phyloP scores from a whole-genome alignment of 2,329 filamentous ascomycete species.

The Conoideocrella luteorostrata region DNA sequence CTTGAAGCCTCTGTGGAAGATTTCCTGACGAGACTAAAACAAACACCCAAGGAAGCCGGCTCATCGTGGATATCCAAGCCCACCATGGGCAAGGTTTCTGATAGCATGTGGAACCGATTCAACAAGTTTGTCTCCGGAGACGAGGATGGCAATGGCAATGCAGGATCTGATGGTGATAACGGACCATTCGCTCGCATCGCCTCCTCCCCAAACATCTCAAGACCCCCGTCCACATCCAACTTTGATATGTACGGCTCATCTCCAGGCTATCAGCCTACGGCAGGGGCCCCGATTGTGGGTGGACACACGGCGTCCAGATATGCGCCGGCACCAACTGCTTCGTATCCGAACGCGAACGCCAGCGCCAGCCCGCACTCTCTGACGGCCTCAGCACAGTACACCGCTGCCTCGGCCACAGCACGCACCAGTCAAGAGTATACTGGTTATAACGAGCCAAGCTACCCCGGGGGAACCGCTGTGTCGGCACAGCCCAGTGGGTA shows the following conservation, averaged over 20 bases:
- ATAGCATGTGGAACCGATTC: constrained; percentile 84
- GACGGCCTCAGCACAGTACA: constrained; percentile 28
- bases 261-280: constrained; percentile 22
- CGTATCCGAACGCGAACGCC: constrained; percentile 12
- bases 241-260: constrained; percentile 65
- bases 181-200: constrained; percentile 81
- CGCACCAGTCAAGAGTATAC: constrained; percentile 6
- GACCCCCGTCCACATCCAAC: constrained; percentile 62
- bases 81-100: constrained; percentile 92
- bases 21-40: constrained; percentile 72
- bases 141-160: constrained; percentile 72
- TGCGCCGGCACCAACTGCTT: constrained; percentile 17
- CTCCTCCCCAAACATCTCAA: constrained; percentile 66
- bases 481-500: constrained; percentile 14
- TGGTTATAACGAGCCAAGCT: constrained; percentile 33
- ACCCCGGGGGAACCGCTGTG: constrained; percentile 13
- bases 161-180: constrained; percentile 53
- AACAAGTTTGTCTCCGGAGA: constrained; percentile 95
- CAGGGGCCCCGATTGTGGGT: constrained; percentile 27
- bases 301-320: constrained; percentile 33
- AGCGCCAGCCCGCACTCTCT: constrained; percentile 30
- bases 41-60: constrained; percentile 74
- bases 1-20: constrained; percentile 77
- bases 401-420: not conserved
- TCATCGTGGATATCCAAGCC: constrained; percentile 91